Evolutionary conservation across 805 yeast genomes (phyloP).

Genomic region (Ascoidea tarda): DNA sequence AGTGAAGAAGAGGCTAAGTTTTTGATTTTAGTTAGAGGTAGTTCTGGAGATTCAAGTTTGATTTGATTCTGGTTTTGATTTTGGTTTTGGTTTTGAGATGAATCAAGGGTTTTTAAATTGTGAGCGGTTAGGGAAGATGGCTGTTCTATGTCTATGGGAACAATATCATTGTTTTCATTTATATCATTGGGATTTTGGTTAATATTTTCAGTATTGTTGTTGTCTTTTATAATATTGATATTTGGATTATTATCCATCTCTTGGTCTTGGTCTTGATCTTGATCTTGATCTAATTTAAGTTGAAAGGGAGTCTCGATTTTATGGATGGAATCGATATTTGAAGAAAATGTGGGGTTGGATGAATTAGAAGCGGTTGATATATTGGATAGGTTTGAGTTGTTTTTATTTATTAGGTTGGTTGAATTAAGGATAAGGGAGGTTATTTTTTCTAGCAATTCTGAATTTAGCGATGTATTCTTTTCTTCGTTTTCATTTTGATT

Average conservation of each 20-base stretch:
- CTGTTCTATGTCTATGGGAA: background rate
- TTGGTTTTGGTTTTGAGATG: background rate
- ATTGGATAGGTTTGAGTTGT: conserved; percentile 1
- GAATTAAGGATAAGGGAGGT: conserved; percentile 18
- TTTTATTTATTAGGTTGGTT: conserved; percentile 8
- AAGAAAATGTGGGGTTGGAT: no score
- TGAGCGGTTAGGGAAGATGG: background rate
- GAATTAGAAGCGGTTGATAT: no score
- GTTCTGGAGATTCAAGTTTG: background rate
- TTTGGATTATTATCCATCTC: background rate
- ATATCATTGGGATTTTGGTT: background rate
- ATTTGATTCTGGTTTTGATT: no score
- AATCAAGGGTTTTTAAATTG: background rate
- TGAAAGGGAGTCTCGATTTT: no score
- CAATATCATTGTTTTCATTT: background rate
- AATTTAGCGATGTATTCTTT: background rate
- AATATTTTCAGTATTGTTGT: no score
- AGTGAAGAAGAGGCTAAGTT: background rate
- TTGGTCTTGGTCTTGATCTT: no score
- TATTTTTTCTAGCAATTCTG: conserved; percentile 7
- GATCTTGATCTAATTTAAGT: no score
- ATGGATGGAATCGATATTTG: no score
- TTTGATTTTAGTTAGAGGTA: background rate
- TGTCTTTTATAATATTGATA: background rate
- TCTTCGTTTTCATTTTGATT: background rate